Evolutionary conservation across 2,329 filamentous ascomycete genomes (phyloP).

Genomic region (Myriosclerotinia scirpicola): DNA sequence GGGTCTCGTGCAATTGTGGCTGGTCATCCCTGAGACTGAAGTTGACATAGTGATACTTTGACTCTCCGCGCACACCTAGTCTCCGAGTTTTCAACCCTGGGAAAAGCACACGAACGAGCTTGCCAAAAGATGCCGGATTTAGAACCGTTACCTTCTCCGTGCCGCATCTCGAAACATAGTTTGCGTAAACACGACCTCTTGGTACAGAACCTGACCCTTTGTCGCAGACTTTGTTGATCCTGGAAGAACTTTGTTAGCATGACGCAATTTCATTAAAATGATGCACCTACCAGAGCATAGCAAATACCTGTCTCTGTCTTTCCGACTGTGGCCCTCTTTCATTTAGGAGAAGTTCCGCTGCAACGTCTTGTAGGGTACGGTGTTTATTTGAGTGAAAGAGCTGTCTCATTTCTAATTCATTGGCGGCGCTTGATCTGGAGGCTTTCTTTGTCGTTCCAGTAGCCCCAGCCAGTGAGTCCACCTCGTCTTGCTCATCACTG

Average conservation of each 20-base stretch:
- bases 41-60: conserved; percentile 93
- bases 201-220: conserved; percentile 84
- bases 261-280: conserved; percentile 13
- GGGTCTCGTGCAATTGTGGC: conserved; percentile 42
- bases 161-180: conserved; percentile 89
- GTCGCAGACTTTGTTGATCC: conserved; percentile 72
- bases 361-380: conserved; percentile 68
- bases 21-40: conserved; percentile 60
- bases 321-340: conserved; percentile 80
- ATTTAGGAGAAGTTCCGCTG: conserved; percentile 72
- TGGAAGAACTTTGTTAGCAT: conserved; percentile 41
- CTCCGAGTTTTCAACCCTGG: conserved; percentile 90
- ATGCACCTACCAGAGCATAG: conserved; percentile 75
- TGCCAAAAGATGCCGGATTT: conserved; percentile 96
- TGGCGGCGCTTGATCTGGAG: conserved; percentile 72
- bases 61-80: conserved; percentile 90
- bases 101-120: conserved; percentile 93
- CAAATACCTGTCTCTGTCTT: conserved; percentile 80
- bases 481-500: conserved; percentile 57
- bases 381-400: conserved; percentile 69
- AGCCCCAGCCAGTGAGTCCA: conserved; percentile 51
- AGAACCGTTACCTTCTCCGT: conserved; percentile 91
- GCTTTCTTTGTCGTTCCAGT: conserved; percentile 53
- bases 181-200: conserved; percentile 88
- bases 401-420: conserved; percentile 77